Conservation (phyloP, 305 asterid species). For the Solanum hybrid region DNA sequence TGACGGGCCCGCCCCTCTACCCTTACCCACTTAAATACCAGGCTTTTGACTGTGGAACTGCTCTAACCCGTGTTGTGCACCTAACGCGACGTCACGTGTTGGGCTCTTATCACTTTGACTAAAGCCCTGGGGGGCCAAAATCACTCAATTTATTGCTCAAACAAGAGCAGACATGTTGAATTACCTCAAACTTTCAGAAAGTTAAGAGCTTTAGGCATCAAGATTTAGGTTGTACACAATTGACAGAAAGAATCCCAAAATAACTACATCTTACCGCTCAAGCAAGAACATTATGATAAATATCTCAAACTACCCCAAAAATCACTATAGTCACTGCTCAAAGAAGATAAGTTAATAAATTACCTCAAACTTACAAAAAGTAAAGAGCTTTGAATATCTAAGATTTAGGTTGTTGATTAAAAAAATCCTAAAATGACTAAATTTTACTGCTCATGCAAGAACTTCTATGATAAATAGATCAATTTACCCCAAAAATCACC, state of each 20-base stretch:
- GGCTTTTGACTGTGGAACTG: neutral
- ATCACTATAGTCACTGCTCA: neutral
- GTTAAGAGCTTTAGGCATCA: neutral
- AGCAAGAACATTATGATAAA: neutral
- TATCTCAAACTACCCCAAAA: neutral
- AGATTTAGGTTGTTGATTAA: neutral
- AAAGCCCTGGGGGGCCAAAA: neutral
- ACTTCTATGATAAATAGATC: neutral
- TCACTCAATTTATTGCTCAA: neutral
- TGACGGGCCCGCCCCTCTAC: neutral
- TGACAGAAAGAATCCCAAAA: neutral
- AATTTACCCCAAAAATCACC: neutral
- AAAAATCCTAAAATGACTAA: neutral
- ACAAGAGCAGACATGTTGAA: neutral
- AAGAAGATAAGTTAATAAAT: neutral
- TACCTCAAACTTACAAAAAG: conserved; percentile 16
- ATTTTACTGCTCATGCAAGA: neutral
- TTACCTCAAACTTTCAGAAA: neutral
- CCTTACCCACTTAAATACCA: neutral
- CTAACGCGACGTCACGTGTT: neutral
- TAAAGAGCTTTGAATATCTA: neutral
- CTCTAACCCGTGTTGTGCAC: neutral
- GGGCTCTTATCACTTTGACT: neutral
- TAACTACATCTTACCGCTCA: neutral
- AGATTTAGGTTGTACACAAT: neutral